Percentiles rank a stretch among this genome's conserved stretches.
These are phyloP conservation scores for Russula griseocarnosa DNA, from an alignment of 768 basidiomycete species.

Conservation along the genomic window DNA sequence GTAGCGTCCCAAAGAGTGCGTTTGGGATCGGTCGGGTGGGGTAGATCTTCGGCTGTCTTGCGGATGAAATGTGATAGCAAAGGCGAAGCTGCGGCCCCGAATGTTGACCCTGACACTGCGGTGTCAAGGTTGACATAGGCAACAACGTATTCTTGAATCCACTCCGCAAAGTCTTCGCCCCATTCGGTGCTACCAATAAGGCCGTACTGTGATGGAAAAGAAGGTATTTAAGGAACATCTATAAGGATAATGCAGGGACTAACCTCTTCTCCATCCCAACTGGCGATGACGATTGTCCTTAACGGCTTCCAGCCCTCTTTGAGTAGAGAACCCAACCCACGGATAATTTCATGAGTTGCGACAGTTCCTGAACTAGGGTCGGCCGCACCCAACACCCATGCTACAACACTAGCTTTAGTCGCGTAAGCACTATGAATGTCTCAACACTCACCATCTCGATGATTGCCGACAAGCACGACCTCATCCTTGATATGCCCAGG, in stretches of 20 bases:
- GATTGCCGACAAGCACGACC: conserved; percentile 81
- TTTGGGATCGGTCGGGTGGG: conserved; percentile 62
- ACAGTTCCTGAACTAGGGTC: conserved; percentile 82
- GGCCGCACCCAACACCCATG: conserved; percentile 76
- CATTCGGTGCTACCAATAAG: conserved; percentile 87
- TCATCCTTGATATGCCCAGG: conserved; percentile 83
- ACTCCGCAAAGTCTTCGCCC: conserved; percentile 86
- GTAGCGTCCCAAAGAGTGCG: conserved; percentile 79
- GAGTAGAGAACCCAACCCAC: conserved; percentile 65
- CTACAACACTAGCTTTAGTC: conserved; percentile 31
- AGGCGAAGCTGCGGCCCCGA: conserved; percentile 61
- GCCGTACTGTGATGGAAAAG: conserved; percentile 44
- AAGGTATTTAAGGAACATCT: neutral
- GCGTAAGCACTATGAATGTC: neutral
- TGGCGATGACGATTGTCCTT: conserved; percentile 68
- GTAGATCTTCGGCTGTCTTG: conserved; percentile 60
- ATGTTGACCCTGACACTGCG: conserved; percentile 60
- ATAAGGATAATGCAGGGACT: conserved; percentile 15
- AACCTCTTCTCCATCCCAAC: conserved; percentile 78
- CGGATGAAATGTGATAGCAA: conserved; percentile 76
- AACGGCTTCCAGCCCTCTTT: conserved; percentile 80
- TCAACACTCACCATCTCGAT: conserved; percentile 69
- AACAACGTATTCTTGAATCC: conserved; percentile 75
- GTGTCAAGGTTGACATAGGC: conserved; percentile 84
- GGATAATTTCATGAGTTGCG: conserved; percentile 70